A percentile compares a stretch with the other conserved stretches of the same genome.
phyloP scores from a whole-genome alignment of 139 green algal species.

The Volvox africanus region DNA sequence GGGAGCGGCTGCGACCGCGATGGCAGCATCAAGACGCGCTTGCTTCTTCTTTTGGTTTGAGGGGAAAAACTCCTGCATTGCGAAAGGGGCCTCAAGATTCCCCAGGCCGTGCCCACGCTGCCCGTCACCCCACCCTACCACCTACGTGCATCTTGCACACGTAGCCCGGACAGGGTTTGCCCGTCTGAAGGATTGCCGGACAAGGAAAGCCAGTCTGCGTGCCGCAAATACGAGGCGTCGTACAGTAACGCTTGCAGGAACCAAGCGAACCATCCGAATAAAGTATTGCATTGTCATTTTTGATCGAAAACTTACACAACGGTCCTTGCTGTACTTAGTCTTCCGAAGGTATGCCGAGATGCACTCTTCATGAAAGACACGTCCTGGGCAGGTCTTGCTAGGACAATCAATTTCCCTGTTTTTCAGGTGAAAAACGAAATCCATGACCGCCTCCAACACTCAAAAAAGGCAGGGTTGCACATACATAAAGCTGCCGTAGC shows the following conservation, averaged over 20 bases:
- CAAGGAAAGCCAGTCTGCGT: constrained; percentile 35
- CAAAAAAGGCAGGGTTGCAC: not conserved
- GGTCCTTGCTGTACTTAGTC: constrained; percentile 35
- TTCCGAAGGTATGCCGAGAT: constrained; percentile 6
- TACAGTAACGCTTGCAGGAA: not conserved
- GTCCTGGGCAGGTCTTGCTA: constrained; percentile 9
- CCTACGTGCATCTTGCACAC: constrained; percentile 44
- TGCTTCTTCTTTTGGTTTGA: constrained; percentile 36
- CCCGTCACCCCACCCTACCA: not conserved
- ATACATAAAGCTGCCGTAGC: not conserved
- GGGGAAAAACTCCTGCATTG: not conserved
- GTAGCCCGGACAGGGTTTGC: constrained; percentile 25
- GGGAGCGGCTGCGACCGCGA: not conserved
- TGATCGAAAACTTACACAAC: constrained; percentile 17
- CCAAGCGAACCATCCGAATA: not conserved
- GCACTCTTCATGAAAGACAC: constrained; percentile 33
- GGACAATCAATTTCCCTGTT: constrained; percentile 31
- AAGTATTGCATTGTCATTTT: not conserved
- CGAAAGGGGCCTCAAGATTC: not conserved
- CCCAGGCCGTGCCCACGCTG: not conserved
- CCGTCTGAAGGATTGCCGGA: not conserved
- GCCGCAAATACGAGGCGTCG: not conserved
- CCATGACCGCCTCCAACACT: not conserved
- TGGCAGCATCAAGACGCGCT: not conserved
- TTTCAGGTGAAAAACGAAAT: not conserved